phyloP scores from a whole-genome alignment of 2,329 filamentous ascomycete species.

The Neofusicoccum umdonicola region DNA sequence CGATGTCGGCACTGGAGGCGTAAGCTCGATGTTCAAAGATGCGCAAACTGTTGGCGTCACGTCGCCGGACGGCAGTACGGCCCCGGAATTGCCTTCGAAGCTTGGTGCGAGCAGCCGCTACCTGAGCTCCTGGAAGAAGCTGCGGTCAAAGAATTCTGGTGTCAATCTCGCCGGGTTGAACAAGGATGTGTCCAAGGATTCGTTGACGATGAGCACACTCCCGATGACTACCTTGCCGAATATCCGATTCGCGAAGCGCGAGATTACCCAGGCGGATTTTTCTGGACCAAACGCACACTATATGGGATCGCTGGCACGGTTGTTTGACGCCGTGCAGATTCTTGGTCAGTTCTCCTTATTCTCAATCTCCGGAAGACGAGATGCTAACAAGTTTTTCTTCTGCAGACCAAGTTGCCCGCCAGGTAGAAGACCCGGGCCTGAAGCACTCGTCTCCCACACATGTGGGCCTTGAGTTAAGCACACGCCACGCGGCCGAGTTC shows the following conservation, averaged over 20 bases:
- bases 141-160: constrained; percentile 84
- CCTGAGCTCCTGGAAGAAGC: constrained; percentile 82
- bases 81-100: constrained; percentile 10
- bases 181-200: constrained; percentile 53
- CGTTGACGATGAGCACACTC: constrained; percentile 52
- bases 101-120: constrained; percentile 60
- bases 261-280: constrained; percentile 67
- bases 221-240: constrained; percentile 73
- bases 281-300: constrained; percentile 84
- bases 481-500: constrained; percentile 92
- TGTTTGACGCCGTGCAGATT: constrained; percentile 91
- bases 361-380: not conserved
- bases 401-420: constrained; percentile 88
- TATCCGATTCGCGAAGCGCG: constrained; percentile 68
- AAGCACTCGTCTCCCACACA: constrained; percentile 91
- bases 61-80: constrained; percentile 22
- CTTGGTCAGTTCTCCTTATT: constrained; percentile 63
- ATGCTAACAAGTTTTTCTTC: not conserved
- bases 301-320: constrained; percentile 81
- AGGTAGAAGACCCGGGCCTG: constrained; percentile 91
- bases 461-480: constrained; percentile 89
- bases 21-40: constrained; percentile 72
- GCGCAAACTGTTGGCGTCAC: constrained; percentile 44
- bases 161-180: constrained; percentile 44
- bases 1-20: constrained; percentile 81